Base-by-base conservation (phyloP, 805 yeast species). In the Schwanniomyces sp. region DNA sequence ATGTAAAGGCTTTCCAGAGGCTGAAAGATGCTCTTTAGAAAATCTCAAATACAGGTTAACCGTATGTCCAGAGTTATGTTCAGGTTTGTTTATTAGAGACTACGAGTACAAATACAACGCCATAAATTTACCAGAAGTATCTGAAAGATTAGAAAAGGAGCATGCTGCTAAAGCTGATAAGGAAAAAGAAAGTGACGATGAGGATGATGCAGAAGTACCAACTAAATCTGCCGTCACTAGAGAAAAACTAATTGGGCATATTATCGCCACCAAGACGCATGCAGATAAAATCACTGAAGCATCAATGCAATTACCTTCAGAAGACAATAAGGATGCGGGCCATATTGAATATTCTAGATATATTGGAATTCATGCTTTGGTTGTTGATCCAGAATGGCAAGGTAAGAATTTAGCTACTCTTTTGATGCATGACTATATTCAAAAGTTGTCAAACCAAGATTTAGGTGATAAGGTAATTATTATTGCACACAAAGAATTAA, bases 31-130 rank as follows among this genome's bases (percentile, higher is more conserved):
- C 39, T 63, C 88, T 10, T 60, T 59, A n/a, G 89, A 83, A 43
- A 84, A 79, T 53, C 66, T 74, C 46, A 70, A 69, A 53, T 92
- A 88, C 71, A 78, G 97, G 56, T 74, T 92, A 52, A 76, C 77
- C 1, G 82, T 73, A 4, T 91, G 97, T 63, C 98, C 98, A 8
- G 99, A 92, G 64, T 78, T 92, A 48, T 83, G 94, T 54, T 82
- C 91, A 5, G 98, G 98, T 2, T 75, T 94, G 47, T 94, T 92
- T 60, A 75, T 90, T 44, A 76, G 96, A 61, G 81, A 81, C 47
- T 86, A 86, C 66, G 72, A 61, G 27, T 67, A 72, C 57, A 67
- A 67, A 52, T 76, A 71, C 58, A 67, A 69, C 44, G 71, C 76
- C 11, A 64, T 70, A 44, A 71, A 71, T 53, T 62, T 71, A 50